Evolutionary conservation across 2,329 filamentous ascomycete genomes (phyloP).

Genomic region (Ceratocystis cubensis): DNA sequence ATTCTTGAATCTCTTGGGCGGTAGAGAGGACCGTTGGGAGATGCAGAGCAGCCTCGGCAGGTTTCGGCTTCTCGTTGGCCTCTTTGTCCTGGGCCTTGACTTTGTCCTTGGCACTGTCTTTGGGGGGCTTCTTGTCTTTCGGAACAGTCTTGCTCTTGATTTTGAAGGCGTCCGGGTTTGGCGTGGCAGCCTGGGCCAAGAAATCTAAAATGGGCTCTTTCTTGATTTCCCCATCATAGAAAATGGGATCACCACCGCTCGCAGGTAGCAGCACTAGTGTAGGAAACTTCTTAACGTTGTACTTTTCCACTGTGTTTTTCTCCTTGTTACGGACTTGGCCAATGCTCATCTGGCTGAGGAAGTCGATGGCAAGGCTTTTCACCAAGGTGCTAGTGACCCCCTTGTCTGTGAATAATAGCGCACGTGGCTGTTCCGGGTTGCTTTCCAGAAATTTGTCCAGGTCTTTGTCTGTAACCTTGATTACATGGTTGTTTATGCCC

Average conservation of each 20-base stretch:
- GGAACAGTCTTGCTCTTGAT: conserved; percentile 34
- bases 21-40: conserved; percentile 34
- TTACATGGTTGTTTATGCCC: conserved; percentile 86
- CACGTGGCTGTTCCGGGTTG: conserved; percentile 60
- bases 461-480: conserved; percentile 65
- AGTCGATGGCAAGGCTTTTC: conserved; percentile 80
- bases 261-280: conserved; percentile 68
- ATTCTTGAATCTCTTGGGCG: conserved; percentile 47
- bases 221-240: conserved; percentile 73
- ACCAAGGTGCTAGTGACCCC: conserved; percentile 72
- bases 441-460: conserved; percentile 61
- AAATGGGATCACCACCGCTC: conserved; percentile 51
- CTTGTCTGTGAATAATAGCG: conserved; percentile 87
- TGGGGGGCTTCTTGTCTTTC: conserved; percentile 33
- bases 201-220: conserved; percentile 74
- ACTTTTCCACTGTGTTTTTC: conserved; percentile 54
- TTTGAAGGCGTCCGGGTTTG: conserved; percentile 57
- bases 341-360: conserved; percentile 63
- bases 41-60: conserved; percentile 45
- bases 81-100: conserved; percentile 33
- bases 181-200: conserved; percentile 62
- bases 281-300: conserved; percentile 66
- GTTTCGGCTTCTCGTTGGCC: conserved; percentile 29
- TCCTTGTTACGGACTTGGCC: conserved; percentile 80
- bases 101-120: conserved; percentile 31